Conservation (phyloP, 352 stramenopile species). For the Pythium brachiatum region DNA sequence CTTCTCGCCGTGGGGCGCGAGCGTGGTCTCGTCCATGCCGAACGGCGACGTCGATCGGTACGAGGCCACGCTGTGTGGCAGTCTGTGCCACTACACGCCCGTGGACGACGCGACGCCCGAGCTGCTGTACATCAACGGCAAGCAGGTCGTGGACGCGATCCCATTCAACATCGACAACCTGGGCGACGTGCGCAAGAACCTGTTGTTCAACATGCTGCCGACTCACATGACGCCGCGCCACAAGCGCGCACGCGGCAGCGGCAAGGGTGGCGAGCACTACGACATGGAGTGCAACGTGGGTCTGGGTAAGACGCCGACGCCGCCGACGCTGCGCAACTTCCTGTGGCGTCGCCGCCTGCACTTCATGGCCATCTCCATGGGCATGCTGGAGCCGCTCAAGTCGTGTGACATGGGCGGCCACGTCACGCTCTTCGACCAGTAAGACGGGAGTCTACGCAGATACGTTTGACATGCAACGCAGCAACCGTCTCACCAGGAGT, state of each 20-base stretch:
- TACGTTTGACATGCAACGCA: not conserved
- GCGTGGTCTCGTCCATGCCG: conserved; percentile 42
- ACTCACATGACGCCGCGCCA: conserved; percentile 52
- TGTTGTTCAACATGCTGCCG: conserved; percentile 41
- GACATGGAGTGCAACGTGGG: conserved; percentile 48
- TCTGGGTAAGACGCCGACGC: conserved; percentile 37
- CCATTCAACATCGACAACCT: conserved; percentile 38
- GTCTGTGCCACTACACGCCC: conserved; percentile 56
- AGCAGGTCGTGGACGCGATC: conserved; percentile 47
- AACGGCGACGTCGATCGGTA: conserved; percentile 58
- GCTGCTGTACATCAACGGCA: conserved; percentile 62
- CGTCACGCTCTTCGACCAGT: conserved; percentile 8
- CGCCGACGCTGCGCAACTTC: conserved; percentile 30
- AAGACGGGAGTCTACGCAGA: not conserved
- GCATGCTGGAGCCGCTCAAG: conserved; percentile 37
- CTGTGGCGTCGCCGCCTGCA: conserved; percentile 41
- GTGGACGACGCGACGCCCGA: conserved; percentile 23
- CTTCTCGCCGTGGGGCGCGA: conserved; percentile 69
- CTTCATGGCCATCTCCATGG: conserved; percentile 51
- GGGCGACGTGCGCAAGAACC: conserved; percentile 25
- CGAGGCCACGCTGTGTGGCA: conserved; percentile 59
- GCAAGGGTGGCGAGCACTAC: conserved; percentile 36
- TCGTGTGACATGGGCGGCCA: conserved; percentile 35
- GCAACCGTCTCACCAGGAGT: too few species aligned
- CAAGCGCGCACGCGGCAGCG: conserved; percentile 15